Percentiles rank a stretch among this genome's conserved stretches.
phyloP scores from a whole-genome alignment of 2,329 filamentous ascomycete genomes.

The Metarhizium sp. region DNA sequence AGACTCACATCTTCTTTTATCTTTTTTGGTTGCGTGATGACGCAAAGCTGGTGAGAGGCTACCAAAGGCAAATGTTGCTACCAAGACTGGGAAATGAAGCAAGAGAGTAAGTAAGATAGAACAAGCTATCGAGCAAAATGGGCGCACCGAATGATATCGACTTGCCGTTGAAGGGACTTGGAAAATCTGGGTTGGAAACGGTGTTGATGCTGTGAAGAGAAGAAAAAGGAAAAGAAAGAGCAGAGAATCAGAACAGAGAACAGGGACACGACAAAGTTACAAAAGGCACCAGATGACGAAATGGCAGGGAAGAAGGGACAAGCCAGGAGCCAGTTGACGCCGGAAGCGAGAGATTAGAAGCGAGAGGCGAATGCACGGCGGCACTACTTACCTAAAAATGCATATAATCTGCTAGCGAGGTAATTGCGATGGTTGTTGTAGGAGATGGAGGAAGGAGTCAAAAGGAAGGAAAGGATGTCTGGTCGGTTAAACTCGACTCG shows the following conservation, averaged over 20 bases:
- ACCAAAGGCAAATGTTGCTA: constrained; percentile 34
- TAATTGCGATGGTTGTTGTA: constrained; percentile 15
- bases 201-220: constrained; percentile 37
- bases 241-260: constrained; percentile 8
- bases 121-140: constrained; percentile 52
- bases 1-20: constrained; percentile 18
- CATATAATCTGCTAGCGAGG: constrained; percentile 5
- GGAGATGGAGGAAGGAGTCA: constrained; percentile 10
- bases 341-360: constrained; percentile 9
- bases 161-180: constrained; percentile 13
- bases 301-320: not conserved
- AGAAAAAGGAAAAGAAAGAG: constrained; percentile 11
- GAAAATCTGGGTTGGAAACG: constrained; percentile 29
- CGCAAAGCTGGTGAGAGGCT: constrained; percentile 19
- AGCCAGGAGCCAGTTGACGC: constrained; percentile 3
- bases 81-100: constrained; percentile 45
- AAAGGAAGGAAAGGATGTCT: not conserved
- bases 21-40: constrained; percentile 17
- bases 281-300: not conserved
- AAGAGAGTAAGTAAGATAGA: constrained; percentile 51
- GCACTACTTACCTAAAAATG: constrained; percentile 12
- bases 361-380: constrained; percentile 2
- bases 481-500: not conserved
- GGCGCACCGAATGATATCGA: constrained; percentile 24
- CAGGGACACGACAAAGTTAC: constrained; percentile 5